Evolutionary conservation across 805 yeast genomes (phyloP), one percentile per base, ranked within the genome.

Genomic region (Tetrapisispora phaffii): DNA sequence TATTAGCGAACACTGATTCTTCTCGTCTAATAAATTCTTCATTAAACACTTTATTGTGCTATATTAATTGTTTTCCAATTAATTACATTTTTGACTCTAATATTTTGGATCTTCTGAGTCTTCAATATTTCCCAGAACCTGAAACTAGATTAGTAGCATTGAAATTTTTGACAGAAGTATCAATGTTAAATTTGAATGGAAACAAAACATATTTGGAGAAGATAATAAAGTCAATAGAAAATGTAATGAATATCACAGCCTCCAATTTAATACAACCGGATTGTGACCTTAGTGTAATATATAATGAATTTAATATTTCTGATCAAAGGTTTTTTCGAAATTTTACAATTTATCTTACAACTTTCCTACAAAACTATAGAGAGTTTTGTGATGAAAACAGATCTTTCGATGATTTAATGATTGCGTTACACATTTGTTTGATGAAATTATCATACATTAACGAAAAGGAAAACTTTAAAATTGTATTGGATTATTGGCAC

Each of bases 271-370:
- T 88, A 7, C 95, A 96, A 2, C 70, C 78, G 19, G 69, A 74
- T 33, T 72, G 85, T 6, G 83, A 88, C 55, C 71, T 90, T 54
- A 78, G 74, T 55, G 72, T 72, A 41, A 76, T 83, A 19, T 93
- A 90, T 65, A 72, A 75, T 42, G 71, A 71, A 51, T 93, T 96
- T 4, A 74, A 74, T 57, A 74, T 90, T 12, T 70, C 75, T 34
- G 96, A 88, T 59, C 97, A 93, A 71, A 86, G 87, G 29, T 88
- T 88, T 60, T 75, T 90, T 53, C 96, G 90, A 67, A 96, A 90
- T 68, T 75, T 90, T 57, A 93, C 96, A n/a, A 79, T 89, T 80
- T 90, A 80, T 63, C 72, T 90, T 54, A 80, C 90, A 45, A 84
- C 95, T 1, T 89, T 84, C 58, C 69, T 90, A 51, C 68, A 80